Base-by-base conservation (phyloP, 169 alveolate genomes). In the Plasmodium gallinaceum region DNA sequence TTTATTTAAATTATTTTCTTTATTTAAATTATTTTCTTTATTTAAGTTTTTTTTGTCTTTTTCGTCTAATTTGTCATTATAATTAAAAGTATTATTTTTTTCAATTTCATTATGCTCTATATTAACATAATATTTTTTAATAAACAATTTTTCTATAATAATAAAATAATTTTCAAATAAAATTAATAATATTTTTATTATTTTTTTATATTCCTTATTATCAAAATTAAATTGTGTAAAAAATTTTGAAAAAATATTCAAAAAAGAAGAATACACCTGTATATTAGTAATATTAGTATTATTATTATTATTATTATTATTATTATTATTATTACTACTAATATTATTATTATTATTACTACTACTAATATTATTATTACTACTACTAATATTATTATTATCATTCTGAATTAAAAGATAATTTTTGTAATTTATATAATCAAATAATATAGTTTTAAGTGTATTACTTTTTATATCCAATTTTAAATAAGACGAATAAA, bases 161-260 rank as follows among this genome's bases (percentile, higher is more conserved):
- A 58, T 42, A 8, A 83, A 72, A 14, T 14, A 43, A 18, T 68
- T 83, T 52, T 83, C 91, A 57, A 83, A 83, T 45, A 83, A 14
- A 32, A 57, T 68, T 39, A 69, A 45, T 54, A 83, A 68, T n/a
- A 57, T 45, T 48, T 65, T 71, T 58, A 83, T 39, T 32, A 83
- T 61, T 16, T 54, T 68, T 5, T 52, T 16, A 10, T 83, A 83
- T 57, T 83, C 74, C 12, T 54, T 42, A 6, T 58, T 62, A 12
- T 37, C 42, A 61, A 51, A 83, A 9, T 57, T 39, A 83, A 68
- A 83, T 5, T 71, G 57, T 14, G 26, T 46, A 62, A 83, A 83
- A 10, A 60, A 68, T 68, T 83, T 83, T 16, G 85, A 54, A 83
- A 83, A 68, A 6, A 45, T 43, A 12, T 61, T 83, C 46, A 83